Evolutionary conservation across 2,329 filamentous ascomycete genomes (phyloP), one percentile per base, ranked within the genome.

Genomic region (Zymoseptoria tritici): DNA sequence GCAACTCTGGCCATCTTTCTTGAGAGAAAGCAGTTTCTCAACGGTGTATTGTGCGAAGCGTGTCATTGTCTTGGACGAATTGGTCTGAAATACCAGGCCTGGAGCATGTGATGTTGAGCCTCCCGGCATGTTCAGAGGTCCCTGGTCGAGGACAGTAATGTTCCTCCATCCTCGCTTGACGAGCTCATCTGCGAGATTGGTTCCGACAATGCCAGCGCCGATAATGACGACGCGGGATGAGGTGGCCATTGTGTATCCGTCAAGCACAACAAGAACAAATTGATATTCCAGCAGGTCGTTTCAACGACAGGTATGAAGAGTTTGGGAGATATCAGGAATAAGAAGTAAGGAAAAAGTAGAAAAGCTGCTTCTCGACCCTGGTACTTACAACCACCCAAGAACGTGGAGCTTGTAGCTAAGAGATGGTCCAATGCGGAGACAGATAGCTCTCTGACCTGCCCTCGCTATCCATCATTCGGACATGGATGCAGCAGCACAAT

Each of bases 51-150:
- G 78, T 2, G 84, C 85, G 56, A 87, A 79, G 3, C 76, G 70
- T 4, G 79, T 84, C 81, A 87, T 77, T 0, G 80, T 81, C 69
- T 80, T 83, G 54, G 80, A 83, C 1, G 75, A 70, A 55, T 82
- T 86, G 7, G 82, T 86, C 68, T 87, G 84, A 66, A 85, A 87
- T 0, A 87, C 84, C 2, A 87, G 77, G 0, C 84, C 84, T 0
- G 84, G 84, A 4, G 84, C 84, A 63, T 87, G 84, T 6, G 84
- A 86, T 6, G 85, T 86, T 26, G 85, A 87, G 52, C 84, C 84
- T 24, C 85, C 84, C 0, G 84, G 84, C 78, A 86, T 81, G 60
- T 77, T 74, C 63, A 87, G 70, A 2, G 84, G 84, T 0, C 84
- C 84, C 70, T 87, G 84, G 64, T 87, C 84, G 62, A 87, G 74